Evolutionary conservation across 768 basidiomycete genomes (phyloP).

Genomic region (Melanogaster broomeanus): DNA sequence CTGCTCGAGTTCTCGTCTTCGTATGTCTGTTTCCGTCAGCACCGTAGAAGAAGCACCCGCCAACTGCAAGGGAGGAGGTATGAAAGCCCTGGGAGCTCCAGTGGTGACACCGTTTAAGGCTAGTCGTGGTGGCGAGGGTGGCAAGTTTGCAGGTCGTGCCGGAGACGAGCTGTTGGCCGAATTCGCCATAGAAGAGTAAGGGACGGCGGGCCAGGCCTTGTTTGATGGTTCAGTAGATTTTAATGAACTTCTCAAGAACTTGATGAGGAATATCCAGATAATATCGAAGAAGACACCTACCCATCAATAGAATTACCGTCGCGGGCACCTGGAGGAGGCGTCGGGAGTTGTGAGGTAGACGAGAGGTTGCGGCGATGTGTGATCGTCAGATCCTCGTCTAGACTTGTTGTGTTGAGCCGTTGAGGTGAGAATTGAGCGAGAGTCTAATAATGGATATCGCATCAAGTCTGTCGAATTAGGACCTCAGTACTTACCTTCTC

Average conservation of each 20-base stretch:
- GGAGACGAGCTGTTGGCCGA: conserved; percentile 20
- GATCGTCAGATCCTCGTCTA: conserved; percentile 22
- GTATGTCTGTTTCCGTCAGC: conserved; percentile 48
- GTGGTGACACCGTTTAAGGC: conserved; percentile 72
- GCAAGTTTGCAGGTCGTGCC: conserved; percentile 22
- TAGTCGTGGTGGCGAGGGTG: conserved; percentile 59
- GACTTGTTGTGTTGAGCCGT: conserved; percentile 21
- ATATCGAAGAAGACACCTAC: conserved; percentile 19
- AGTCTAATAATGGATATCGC: conserved; percentile 39
- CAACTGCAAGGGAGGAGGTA: conserved; percentile 17
- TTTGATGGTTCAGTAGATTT: conserved; percentile 10
- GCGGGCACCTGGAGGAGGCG: not conserved
- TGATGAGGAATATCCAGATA: conserved; percentile 3
- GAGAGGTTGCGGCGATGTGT: conserved; percentile 20
- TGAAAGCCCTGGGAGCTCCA: conserved; percentile 53
- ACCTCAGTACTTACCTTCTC: conserved; percentile 53
- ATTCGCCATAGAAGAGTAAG: conserved; percentile 38
- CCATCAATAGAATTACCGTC: conserved; percentile 1
- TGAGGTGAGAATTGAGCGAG: conserved; percentile 70
- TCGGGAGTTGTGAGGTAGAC: conserved; percentile 9
- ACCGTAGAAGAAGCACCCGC: conserved; percentile 18
- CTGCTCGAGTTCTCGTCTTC: conserved; percentile 55
- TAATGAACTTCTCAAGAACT: conserved; percentile 7
- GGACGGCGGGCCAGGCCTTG: conserved; percentile 46
- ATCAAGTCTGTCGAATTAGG: conserved; percentile 19